Evolutionary conservation across 768 basidiomycete genomes (phyloP).

Genomic region (Phanerodontia chrysosporium): DNA sequence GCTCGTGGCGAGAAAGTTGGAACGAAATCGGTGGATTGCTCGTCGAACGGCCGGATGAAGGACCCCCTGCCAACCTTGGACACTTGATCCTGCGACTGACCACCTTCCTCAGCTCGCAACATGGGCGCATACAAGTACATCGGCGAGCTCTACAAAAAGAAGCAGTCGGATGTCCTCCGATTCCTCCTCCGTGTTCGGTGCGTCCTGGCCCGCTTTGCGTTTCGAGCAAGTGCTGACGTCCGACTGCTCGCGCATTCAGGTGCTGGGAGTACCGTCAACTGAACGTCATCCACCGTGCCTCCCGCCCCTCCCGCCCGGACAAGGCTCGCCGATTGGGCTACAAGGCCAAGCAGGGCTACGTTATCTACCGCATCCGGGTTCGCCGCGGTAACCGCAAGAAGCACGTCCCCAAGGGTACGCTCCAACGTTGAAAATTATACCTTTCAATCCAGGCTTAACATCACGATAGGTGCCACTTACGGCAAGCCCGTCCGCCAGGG

Average conservation of each 20-base stretch:
- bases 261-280: conserved; percentile 99
- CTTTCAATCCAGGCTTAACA: background rate
- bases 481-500: conserved; percentile 99
- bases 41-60: conserved; percentile 20
- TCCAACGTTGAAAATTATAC: background rate
- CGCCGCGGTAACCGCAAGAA: conserved; percentile 99
- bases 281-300: conserved; percentile 97
- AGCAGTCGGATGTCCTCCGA: conserved; percentile 94
- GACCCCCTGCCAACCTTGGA: background rate
- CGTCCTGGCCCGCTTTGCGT: conserved; percentile 21
- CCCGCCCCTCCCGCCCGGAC: conserved; percentile 97
- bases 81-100: conserved; percentile 7
- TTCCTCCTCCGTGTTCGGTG: conserved; percentile 96
- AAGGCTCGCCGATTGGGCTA: conserved; percentile 98
- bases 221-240: background rate
- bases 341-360: conserved; percentile 99
- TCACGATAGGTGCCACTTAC: conserved; percentile 78
- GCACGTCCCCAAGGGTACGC: conserved; percentile 91
- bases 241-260: conserved; percentile 35
- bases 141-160: conserved; percentile 97
- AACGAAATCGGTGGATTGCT: conserved; percentile 28
- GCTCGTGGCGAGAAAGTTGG: conserved; percentile 7
- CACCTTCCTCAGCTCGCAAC: conserved; percentile 38
- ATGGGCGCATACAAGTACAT: conserved; percentile 98
- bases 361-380: conserved; percentile 96